Conservation (phyloP, 495 filamentous ascomycete species). For the Neurospora pannonica region DNA sequence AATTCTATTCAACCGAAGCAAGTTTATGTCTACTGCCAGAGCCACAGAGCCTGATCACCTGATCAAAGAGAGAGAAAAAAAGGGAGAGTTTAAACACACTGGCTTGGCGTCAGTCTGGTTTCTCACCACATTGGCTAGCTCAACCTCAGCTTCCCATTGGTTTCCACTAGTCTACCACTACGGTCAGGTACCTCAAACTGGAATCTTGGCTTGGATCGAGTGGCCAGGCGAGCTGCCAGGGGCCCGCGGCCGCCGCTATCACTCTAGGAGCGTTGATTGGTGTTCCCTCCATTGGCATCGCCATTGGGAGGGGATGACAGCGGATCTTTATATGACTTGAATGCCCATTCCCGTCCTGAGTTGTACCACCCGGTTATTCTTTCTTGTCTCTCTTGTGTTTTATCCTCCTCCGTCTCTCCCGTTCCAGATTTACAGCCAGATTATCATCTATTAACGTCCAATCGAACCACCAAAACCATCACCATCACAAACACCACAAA, state of each 20-base stretch:
- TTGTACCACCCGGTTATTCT: not conserved
- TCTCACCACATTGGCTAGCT: not conserved
- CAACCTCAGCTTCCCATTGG: not conserved
- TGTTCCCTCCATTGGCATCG: not conserved
- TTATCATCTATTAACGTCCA: too few species aligned
- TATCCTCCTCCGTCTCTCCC: not conserved
- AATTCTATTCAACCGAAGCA: not conserved
- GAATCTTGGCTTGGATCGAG: not conserved
- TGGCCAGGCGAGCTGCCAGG: not conserved
- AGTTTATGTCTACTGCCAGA: not conserved
- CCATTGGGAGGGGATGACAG: not conserved
- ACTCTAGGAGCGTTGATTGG: not conserved
- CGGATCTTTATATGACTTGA: not conserved
- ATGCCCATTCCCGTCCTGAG: not conserved
- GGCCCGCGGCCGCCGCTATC: not conserved
- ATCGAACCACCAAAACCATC: not conserved
- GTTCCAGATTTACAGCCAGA: too few species aligned
- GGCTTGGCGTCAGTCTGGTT: not conserved
- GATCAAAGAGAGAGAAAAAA: not conserved
- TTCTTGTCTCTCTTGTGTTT: slow-evolving; percentile 1
- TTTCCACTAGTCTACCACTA: not conserved
- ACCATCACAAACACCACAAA: slow-evolving; percentile 2
- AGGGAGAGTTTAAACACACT: not conserved
- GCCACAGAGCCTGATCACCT: not conserved
- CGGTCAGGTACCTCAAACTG: not conserved